Base-by-base conservation (phyloP, 495 filamentous ascomycete genomes). In the Penicillium verhagenii region DNA sequence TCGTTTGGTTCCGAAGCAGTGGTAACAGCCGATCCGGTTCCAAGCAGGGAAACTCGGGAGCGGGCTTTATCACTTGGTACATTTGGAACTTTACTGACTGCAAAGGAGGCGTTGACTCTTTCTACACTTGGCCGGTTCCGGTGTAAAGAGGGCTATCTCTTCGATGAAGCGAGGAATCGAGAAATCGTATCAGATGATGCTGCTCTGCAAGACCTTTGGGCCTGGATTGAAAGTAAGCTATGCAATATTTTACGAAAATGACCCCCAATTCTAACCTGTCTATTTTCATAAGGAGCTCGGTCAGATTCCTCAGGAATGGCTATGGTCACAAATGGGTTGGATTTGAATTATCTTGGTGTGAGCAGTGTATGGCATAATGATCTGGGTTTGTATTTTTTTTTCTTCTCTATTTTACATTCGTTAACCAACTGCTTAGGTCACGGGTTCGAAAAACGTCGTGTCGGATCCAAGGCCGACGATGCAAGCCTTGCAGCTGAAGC, bases 341-440 rank as follows among this genome's bases (percentile, higher is more conserved):
- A 97, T 60, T 67, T 96, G 37, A 91, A 86, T 61, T 98, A 91
- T 66, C 68, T 96, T 64, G 94, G 94, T 3, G 85, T 97, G 38
- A 76, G 81, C 50, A 81, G 80, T 33, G 81, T 96, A 14, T 97
- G 92, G 92, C 86, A 73, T 26, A 87, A 89, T 60, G 78, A 89
- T 31, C 66, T 91, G 46, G 85, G 89, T 86, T 65, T 43, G 77
- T 56, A 35, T 25, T 4, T 6, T 20, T 3, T 9, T 14, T 1
- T 31, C 4, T 9, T 43, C 1, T 19, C 18, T 40, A 3, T 5
- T 23, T 29, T 16, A 16, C 21, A 28, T 16, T 62, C 38, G 59
- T 64, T 65, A 21, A 48, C 19, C 7, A 19, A 11, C 24, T 74
- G 70, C 9, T 69, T 23, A 76, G 72, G 74, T 4, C 58, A 60